phyloP scores from a whole-genome alignment of 148 eudicot species.

The Tetragonia tetragonoides region DNA sequence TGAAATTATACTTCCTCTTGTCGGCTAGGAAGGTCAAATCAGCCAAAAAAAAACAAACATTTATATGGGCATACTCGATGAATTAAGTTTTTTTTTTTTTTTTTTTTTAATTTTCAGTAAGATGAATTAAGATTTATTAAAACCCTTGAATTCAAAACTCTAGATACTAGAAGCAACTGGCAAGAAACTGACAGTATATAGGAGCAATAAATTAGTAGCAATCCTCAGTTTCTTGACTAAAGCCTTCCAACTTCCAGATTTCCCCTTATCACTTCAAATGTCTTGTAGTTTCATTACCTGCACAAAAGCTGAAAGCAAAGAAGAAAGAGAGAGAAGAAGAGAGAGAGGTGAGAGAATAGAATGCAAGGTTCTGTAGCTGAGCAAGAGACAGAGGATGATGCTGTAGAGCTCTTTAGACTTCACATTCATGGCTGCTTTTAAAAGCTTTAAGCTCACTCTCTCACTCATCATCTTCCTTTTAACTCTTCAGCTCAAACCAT shows the following conservation, averaged over 20 bases:
- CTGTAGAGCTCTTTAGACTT: constrained; percentile 35
- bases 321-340: constrained; percentile 11
- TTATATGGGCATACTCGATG: too few species aligned
- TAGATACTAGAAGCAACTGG: constrained; percentile 15
- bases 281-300: constrained; percentile 12
- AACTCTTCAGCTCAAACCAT: constrained; percentile 18
- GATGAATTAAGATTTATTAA: neutral
- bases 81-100: too few species aligned
- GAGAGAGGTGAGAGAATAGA: constrained; percentile 12
- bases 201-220: neutral
- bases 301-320: constrained; percentile 15
- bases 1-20: constrained; percentile 13
- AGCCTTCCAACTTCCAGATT: neutral
- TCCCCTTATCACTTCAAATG: constrained; percentile 19
- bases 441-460: constrained; percentile 26
- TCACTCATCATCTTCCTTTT: constrained; percentile 31
- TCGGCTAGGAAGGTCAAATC: constrained; percentile 6
- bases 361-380: constrained; percentile 38
- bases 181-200: constrained; percentile 9
- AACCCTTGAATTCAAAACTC: neutral
- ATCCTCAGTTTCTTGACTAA: neutral
- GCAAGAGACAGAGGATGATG: constrained; percentile 44
- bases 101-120: too few species aligned
- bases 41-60: neutral
- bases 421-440: constrained; percentile 55